These are phyloP conservation scores for Annulohypoxylon truncatum DNA, from an alignment of 2,329 filamentous ascomycete species.

Conservation along the genomic window DNA sequence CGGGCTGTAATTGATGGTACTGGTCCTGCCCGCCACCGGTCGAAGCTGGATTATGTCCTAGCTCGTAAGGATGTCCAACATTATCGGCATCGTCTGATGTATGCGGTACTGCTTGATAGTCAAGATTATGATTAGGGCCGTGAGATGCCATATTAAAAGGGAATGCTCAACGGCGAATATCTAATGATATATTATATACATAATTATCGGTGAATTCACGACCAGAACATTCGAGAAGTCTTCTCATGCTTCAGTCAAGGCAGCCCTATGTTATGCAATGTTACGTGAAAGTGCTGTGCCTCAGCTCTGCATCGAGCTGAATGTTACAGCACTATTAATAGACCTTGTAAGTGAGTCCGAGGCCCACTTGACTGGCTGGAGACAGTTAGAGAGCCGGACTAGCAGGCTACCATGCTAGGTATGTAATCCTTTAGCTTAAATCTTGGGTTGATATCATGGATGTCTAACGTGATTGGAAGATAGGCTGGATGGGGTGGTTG, in stretches of 20 bases:
- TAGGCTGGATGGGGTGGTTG: too few species aligned
- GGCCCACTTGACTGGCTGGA: not conserved
- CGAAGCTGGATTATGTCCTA: not conserved
- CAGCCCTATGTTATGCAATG: constrained; percentile 8
- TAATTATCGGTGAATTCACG: not conserved
- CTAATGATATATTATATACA: constrained; percentile 1
- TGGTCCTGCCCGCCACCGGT: not conserved
- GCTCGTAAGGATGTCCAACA: not conserved
- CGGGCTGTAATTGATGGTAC: not conserved
- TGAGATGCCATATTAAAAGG: constrained; percentile 3
- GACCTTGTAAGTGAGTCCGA: not conserved
- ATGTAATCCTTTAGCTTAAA: not conserved
- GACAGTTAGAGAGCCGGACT: not conserved
- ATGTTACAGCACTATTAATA: constrained; percentile 10
- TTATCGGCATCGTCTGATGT: constrained; percentile 4
- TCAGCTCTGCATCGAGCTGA: constrained; percentile 10
- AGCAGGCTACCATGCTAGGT: not conserved
- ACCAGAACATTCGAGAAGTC: not conserved
- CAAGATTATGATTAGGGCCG: constrained; percentile 1
- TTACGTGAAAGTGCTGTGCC: not conserved
- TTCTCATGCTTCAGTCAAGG: not conserved
- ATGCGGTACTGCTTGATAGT: constrained; percentile 4
- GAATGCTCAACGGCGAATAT: not conserved
- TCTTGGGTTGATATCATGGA: not conserved
- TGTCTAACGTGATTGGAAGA: too few species aligned